phyloP scores from a whole-genome alignment of 129 eudicot species.

The Flaveria ramosissima region DNA sequence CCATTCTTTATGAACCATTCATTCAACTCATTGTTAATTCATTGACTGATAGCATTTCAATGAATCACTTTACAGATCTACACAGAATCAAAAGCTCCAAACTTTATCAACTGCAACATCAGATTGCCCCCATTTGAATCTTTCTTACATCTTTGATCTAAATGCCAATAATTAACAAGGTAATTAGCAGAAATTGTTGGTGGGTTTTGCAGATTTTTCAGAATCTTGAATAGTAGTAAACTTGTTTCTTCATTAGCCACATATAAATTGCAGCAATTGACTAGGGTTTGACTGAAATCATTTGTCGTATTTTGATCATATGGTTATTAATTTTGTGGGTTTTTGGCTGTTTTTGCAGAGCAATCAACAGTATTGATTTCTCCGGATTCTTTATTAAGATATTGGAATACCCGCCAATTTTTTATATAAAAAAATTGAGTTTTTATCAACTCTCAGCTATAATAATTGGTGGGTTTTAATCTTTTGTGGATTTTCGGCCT shows the following conservation, averaged over 20 bases:
- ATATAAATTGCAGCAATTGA: background rate
- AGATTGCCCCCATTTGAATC: conserved; percentile 25
- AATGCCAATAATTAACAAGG: conserved; percentile 10
- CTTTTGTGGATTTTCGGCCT: background rate
- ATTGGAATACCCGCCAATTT: conserved; percentile 20
- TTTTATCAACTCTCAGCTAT: background rate
- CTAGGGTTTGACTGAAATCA: background rate
- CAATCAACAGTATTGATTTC: background rate
- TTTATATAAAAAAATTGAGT: background rate
- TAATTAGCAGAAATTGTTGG: conserved; percentile 1
- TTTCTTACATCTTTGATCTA: conserved; percentile 23
- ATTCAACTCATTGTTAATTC: conserved; percentile 40
- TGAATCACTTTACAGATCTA: conserved; percentile 68
- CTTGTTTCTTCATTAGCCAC: conserved; percentile 10
- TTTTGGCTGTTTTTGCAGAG: background rate
- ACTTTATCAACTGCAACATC: background rate
- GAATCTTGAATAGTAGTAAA: conserved; percentile 1
- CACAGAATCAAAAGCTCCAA: conserved; percentile 32
- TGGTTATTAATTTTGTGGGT: conserved; percentile 3
- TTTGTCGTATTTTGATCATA: background rate
- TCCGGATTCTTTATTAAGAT: background rate
- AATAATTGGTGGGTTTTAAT: background rate
- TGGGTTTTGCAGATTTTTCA: conserved; percentile 13
- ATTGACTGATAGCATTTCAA: conserved; percentile 39
- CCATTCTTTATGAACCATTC: conserved; percentile 6